Evolutionary conservation across 345 rosid species (phyloP).

Genomic region (Combretum micranthum): DNA sequence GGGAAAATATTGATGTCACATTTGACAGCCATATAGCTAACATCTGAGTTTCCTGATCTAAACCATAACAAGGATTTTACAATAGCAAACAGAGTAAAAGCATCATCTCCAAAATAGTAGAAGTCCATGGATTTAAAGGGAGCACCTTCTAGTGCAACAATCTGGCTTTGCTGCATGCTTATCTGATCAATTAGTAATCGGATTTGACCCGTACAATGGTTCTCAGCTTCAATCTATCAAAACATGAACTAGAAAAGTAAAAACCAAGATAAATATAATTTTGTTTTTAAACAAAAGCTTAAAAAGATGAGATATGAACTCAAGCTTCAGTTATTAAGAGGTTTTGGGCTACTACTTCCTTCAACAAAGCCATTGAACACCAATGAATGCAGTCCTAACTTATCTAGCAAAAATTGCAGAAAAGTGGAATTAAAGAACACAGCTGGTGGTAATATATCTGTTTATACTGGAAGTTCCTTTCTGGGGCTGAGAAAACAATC

Average conservation of each 20-base stretch:
- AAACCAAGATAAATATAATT: not conserved
- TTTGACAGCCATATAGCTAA: too few relatives aligned
- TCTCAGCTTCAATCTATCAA: constrained; percentile 71
- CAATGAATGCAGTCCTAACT: not conserved
- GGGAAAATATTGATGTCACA: too few relatives aligned
- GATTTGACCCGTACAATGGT: constrained; percentile 70
- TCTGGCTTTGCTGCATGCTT: constrained; percentile 61
- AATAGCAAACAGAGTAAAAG: not conserved
- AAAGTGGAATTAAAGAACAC: too few relatives aligned
- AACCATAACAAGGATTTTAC: not conserved
- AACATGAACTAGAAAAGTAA: not conserved
- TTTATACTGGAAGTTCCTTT: too few relatives aligned
- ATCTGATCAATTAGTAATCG: constrained; percentile 72
- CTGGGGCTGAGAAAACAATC: too few relatives aligned
- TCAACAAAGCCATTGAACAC: not conserved
- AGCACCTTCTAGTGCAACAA: constrained; percentile 73
- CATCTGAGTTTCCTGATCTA: too few relatives aligned
- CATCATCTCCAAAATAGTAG: not conserved
- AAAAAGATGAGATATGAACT: not conserved
- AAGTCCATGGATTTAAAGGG: too few relatives aligned
- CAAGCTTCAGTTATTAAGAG: not conserved
- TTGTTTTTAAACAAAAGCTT: not conserved
- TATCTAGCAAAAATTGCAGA: too few relatives aligned
- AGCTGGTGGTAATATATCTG: too few relatives aligned
- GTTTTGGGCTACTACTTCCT: constrained; percentile 1